Conservation (phyloP, 2,329 filamentous ascomycete species). For the Apiospora rasikravindrae region DNA sequence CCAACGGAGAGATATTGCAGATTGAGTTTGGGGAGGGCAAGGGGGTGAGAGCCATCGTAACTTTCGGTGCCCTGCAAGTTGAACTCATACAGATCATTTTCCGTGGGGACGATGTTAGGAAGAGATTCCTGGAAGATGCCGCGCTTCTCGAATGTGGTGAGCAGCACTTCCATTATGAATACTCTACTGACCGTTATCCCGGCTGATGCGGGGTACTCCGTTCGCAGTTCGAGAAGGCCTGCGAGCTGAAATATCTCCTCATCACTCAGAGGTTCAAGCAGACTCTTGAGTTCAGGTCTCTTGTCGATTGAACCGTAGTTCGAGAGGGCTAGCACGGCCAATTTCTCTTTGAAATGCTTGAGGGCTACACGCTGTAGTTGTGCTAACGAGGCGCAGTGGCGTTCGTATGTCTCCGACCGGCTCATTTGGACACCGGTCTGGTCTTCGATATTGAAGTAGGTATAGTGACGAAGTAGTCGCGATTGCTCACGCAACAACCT, state of each 20-base stretch:
- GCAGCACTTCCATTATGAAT: constrained; percentile 73
- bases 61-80: constrained; percentile 80
- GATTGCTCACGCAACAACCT: constrained; percentile 81
- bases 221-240: constrained; percentile 75
- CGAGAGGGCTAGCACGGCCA: constrained; percentile 88
- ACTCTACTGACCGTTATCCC: constrained; percentile 66
- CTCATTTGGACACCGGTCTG: constrained; percentile 81
- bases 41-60: constrained; percentile 84
- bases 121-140: constrained; percentile 83
- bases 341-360: constrained; percentile 84
- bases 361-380: constrained; percentile 78
- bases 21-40: constrained; percentile 93
- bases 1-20: constrained; percentile 93
- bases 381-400: constrained; percentile 78
- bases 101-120: constrained; percentile 80
- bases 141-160: constrained; percentile 76
- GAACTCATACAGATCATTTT: constrained; percentile 78
- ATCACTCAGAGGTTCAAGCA: constrained; percentile 76
- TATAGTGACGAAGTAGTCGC: constrained; percentile 83
- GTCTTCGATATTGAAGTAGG: constrained; percentile 88
- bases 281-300: constrained; percentile 75
- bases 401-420: constrained; percentile 75
- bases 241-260: constrained; percentile 75
- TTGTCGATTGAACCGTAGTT: constrained; percentile 90
- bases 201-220: constrained; percentile 76